phyloP scores from a whole-genome alignment of 106 monocot species.

The Dendrobium nobile region DNA sequence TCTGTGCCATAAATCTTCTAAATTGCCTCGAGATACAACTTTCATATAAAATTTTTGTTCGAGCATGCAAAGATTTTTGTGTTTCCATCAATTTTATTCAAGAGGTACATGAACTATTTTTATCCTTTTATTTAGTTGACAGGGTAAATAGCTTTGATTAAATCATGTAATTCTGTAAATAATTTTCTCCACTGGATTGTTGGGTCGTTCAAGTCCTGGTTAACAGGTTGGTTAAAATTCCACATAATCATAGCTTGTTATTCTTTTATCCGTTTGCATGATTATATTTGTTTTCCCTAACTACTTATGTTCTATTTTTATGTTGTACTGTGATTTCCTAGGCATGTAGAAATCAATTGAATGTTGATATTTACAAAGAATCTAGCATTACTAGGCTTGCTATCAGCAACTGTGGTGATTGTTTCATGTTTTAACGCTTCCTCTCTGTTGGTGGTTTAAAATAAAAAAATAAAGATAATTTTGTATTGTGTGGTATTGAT shows the following conservation, averaged over 20 bases:
- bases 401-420: background rate
- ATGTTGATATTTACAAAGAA: background rate
- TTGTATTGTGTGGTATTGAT: background rate
- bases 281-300: background rate
- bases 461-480: background rate
- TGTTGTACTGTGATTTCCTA: background rate
- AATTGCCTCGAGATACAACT: too few relatives aligned
- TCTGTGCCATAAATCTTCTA: too few relatives aligned
- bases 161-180: background rate
- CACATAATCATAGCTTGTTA: background rate
- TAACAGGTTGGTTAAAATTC: background rate
- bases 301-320: background rate
- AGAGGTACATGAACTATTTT: background rate
- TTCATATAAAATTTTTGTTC: too few relatives aligned
- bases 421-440: slow-evolving; percentile 1
- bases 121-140: background rate
- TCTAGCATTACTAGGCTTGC: background rate
- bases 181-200: background rate
- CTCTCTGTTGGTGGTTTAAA: background rate
- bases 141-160: background rate
- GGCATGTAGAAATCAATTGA: background rate
- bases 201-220: background rate
- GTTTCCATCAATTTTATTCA: background rate
- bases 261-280: background rate
- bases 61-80: too few relatives aligned